Evolutionary conservation across 192 early-diverging fungal genomes (phyloP).

Genomic region (Podila horticola): DNA sequence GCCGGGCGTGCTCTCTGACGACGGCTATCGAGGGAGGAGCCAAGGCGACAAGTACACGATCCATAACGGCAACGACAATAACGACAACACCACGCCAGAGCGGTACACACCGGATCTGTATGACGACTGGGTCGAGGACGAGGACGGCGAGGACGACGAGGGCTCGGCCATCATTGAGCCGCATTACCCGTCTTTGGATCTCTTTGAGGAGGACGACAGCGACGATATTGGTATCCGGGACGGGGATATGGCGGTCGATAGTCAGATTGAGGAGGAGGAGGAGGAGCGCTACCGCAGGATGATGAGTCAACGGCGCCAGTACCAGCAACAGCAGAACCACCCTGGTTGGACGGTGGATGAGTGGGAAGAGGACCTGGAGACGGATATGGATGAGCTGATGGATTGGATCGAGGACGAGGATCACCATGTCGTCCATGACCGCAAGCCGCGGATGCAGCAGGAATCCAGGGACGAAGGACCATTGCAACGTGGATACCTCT

Average conservation of each 20-base stretch:
- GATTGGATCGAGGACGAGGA: slow-evolving; percentile 21
- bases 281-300: neutral
- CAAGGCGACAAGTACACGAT: neutral
- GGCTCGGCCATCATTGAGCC: neutral
- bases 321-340: neutral
- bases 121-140: neutral
- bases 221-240: neutral
- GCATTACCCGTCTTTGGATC: neutral
- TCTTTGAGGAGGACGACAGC: neutral
- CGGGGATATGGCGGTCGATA: neutral
- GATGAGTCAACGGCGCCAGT: neutral
- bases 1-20: neutral
- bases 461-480: too few species aligned
- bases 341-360: slow-evolving; percentile 10
- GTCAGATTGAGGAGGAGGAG: neutral
- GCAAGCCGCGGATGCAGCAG: neutral
- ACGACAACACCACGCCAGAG: neutral
- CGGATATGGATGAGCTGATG: slow-evolving; percentile 10
- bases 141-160: neutral
- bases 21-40: neutral
- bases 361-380: slow-evolving; percentile 20
- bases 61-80: neutral
- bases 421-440: slow-evolving; percentile 1
- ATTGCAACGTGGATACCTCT: neutral
- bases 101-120: neutral